phyloP scores from a whole-genome alignment of 495 filamentous ascomycete species.

The Xylaria telfairii region DNA sequence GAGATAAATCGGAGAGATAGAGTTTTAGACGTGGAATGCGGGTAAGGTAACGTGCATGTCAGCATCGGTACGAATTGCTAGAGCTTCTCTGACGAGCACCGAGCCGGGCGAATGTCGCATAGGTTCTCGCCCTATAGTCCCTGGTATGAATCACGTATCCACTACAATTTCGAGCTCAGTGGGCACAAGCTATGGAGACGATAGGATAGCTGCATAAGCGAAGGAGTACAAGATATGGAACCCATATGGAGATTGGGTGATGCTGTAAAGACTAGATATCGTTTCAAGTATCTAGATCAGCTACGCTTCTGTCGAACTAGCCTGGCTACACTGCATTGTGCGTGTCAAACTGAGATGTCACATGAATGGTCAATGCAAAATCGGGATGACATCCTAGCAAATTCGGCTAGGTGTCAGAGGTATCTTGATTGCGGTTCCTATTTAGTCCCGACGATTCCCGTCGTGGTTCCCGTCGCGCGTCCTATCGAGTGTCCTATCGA shows the following conservation, averaged over 20 bases:
- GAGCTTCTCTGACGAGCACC: not conserved
- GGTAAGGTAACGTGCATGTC: not conserved
- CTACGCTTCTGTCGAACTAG: not conserved
- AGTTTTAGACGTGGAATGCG: not conserved
- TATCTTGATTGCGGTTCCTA: slow-evolving; percentile 21
- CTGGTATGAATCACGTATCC: too few species aligned
- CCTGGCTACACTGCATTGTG: not conserved
- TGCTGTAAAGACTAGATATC: not conserved
- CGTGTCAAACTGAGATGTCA: not conserved
- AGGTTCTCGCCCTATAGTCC: too few species aligned
- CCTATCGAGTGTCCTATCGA: too few species aligned
- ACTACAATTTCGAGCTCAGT: not conserved
- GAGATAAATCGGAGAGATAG: not conserved
- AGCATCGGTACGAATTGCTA: not conserved
- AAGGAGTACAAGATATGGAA: not conserved
- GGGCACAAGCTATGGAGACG: not conserved
- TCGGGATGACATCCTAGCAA: slow-evolving; percentile 20
- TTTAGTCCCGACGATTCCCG: slow-evolving; percentile 1
- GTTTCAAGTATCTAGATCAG: not conserved
- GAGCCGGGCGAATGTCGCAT: not conserved
- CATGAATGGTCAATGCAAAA: not conserved
- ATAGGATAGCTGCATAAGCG: not conserved
- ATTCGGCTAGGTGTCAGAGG: slow-evolving; percentile 15
- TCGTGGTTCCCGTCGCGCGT: slow-evolving; percentile 7
- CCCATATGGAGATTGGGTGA: not conserved